Conservation (phyloP, 306 rosid species). For the Citrullus mucosospermus region DNA sequence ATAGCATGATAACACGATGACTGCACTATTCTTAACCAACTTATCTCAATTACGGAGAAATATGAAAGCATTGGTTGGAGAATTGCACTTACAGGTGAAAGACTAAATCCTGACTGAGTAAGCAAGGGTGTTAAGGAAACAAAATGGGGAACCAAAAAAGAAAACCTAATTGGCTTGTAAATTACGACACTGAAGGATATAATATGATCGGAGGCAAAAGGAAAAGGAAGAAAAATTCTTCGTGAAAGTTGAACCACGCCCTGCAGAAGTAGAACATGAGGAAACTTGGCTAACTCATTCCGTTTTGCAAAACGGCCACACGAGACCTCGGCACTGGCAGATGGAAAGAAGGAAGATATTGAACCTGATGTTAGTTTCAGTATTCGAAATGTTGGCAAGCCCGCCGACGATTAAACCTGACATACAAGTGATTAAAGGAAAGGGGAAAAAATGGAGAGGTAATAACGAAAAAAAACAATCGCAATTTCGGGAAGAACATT, state of each 20-base stretch:
- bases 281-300: slow-evolving; percentile 8
- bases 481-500: not conserved
- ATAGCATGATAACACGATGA: not conserved
- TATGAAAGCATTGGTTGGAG: slow-evolving; percentile 1
- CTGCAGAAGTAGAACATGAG: slow-evolving; percentile 28
- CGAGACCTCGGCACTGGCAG: not conserved
- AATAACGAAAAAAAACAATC: not conserved
- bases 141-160: not conserved
- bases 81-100: slow-evolving; percentile 66
- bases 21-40: not conserved
- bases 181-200: slow-evolving; percentile 41
- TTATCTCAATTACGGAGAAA: not conserved
- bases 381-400: slow-evolving; percentile 81
- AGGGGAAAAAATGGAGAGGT: not conserved
- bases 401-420: slow-evolving; percentile 84
- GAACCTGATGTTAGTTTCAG: slow-evolving; percentile 81
- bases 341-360: not conserved
- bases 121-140: slow-evolving; percentile 53
- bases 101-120: slow-evolving; percentile 99
- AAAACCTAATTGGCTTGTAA: not conserved
- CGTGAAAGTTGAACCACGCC: slow-evolving; percentile 97
- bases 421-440: slow-evolving; percentile 1
- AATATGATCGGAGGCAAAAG: slow-evolving; percentile 96
- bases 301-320: not conserved
- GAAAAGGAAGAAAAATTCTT: slow-evolving; percentile 94